Conservation (phyloP, 352 stramenopile species). For the Aphanomyces stellatus region DNA sequence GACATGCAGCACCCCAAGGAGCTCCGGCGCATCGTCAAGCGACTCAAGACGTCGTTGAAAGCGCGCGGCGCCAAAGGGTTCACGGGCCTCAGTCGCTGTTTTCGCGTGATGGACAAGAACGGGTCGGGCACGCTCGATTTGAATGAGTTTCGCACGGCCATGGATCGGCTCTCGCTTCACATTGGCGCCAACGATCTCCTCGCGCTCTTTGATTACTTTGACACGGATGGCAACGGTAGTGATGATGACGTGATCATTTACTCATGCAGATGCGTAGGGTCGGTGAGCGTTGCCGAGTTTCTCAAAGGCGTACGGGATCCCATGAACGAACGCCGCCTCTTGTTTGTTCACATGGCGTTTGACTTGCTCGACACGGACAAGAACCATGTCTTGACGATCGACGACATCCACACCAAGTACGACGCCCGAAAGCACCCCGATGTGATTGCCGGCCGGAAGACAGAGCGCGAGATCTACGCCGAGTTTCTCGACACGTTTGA, state of each 20-base stretch:
- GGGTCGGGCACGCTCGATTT: conserved; percentile 23
- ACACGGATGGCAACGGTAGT: conserved; percentile 20
- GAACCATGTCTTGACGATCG: conserved; percentile 60
- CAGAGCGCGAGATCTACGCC: conserved; percentile 47
- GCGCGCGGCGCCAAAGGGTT: conserved; percentile 18
- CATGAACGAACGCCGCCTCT: conserved; percentile 54
- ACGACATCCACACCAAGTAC: conserved; percentile 70
- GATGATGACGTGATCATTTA: neutral
- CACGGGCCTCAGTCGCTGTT: conserved; percentile 19
- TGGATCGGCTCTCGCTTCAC: conserved; percentile 10
- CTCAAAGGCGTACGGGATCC: conserved; percentile 68
- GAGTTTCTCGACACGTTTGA: conserved; percentile 85
- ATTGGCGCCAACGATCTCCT: conserved; percentile 8
- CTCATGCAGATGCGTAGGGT: conserved; percentile 16
- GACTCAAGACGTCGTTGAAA: conserved; percentile 18
- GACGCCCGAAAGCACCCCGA: conserved; percentile 78
- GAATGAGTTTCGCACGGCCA: conserved; percentile 25
- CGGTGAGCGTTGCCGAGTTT: conserved; percentile 82
- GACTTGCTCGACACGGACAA: conserved; percentile 66
- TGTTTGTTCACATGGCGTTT: conserved; percentile 81
- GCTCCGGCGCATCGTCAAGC: conserved; percentile 16
- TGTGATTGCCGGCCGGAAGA: conserved; percentile 61
- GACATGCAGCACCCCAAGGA: conserved; percentile 23
- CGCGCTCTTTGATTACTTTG: conserved; percentile 29
- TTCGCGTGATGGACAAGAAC: conserved; percentile 31